Conservation (phyloP, 2,329 filamentous ascomycete genomes). For the Aspergillus hortae region DNA sequence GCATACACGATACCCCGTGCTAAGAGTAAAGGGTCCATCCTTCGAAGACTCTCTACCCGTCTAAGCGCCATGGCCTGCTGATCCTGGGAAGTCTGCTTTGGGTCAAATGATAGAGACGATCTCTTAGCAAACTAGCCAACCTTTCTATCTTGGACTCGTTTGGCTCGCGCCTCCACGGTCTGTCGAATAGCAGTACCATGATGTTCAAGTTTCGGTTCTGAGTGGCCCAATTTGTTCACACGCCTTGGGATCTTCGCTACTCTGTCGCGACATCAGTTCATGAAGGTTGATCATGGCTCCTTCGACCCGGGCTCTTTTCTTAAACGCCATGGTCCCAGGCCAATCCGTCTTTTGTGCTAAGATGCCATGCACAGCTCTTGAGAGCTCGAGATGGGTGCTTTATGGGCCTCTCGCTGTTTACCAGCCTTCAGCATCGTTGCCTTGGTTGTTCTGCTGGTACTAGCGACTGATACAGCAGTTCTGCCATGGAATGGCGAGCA, state of each 20-base stretch:
- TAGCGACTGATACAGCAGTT: slow-evolving; percentile 18
- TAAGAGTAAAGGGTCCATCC: too few relatives aligned
- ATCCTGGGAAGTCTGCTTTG: too few relatives aligned
- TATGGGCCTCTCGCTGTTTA: slow-evolving; percentile 27
- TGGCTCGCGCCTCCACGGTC: neutral
- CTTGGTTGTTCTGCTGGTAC: slow-evolving; percentile 19
- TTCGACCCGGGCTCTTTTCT: neutral
- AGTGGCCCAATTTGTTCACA: neutral
- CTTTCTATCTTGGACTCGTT: neutral
- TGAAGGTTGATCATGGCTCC: too few relatives aligned
- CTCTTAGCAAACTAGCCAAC: neutral
- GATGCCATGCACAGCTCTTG: too few relatives aligned
- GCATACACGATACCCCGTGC: too few relatives aligned
- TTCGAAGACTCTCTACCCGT: too few relatives aligned
- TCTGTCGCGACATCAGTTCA: neutral
- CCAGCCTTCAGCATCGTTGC: slow-evolving; percentile 29
- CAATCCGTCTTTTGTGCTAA: too few relatives aligned
- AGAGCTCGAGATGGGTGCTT: slow-evolving; percentile 17
- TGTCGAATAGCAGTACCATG: neutral
- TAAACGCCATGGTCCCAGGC: neutral
- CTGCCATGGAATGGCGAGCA: neutral
- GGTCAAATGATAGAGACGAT: too few relatives aligned
- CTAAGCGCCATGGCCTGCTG: too few relatives aligned
- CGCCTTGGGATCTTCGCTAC: neutral
- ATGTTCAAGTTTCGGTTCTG: neutral